Percentiles rank a stretch among this genome's conserved stretches.
phyloP scores from a whole-genome alignment of 2,329 filamentous ascomycete species.

The Cryphonectria parasitica region DNA sequence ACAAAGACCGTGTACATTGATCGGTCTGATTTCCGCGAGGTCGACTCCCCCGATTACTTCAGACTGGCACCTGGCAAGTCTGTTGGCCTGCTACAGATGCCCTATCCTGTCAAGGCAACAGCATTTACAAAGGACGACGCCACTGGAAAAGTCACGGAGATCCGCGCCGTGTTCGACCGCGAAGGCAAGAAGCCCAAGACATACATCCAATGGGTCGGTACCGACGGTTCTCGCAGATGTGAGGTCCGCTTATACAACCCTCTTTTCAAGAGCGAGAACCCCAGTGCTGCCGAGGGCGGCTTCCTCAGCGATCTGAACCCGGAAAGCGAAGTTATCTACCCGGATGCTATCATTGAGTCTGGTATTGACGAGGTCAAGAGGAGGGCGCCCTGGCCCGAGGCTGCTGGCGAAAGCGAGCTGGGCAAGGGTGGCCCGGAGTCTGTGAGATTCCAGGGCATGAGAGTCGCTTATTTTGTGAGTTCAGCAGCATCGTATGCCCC shows the following conservation, averaged over 20 bases:
- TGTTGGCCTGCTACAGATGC: slow-evolving; percentile 68
- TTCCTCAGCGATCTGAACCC: slow-evolving; percentile 86
- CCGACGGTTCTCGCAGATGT: slow-evolving; percentile 28
- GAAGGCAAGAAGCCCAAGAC: slow-evolving; percentile 43
- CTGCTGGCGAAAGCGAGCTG: slow-evolving; percentile 69
- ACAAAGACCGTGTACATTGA: slow-evolving; percentile 72
- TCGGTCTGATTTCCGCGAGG: slow-evolving; percentile 69
- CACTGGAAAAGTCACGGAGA: slow-evolving; percentile 47
- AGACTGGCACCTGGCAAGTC: slow-evolving; percentile 69
- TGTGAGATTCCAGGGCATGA: slow-evolving; percentile 88
- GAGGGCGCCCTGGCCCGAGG: slow-evolving; percentile 80
- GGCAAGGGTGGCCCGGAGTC: slow-evolving; percentile 69
- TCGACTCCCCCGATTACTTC: slow-evolving; percentile 70
- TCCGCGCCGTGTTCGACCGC: slow-evolving; percentile 31
- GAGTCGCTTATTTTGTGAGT: slow-evolving; percentile 80
- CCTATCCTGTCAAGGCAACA: slow-evolving; percentile 65
- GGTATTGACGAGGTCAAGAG: slow-evolving; percentile 78
- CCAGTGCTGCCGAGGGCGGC: slow-evolving; percentile 74
- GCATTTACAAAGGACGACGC: slow-evolving; percentile 64
- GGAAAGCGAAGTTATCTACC: slow-evolving; percentile 79
- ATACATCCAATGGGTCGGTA: slow-evolving; percentile 65
- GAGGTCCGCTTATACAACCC: slow-evolving; percentile 29
- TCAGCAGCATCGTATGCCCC: neutral
- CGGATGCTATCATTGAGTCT: slow-evolving; percentile 77
- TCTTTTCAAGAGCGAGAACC: slow-evolving; percentile 71